Conservation (phyloP, 2,329 filamentous ascomycete species). For the Ceratocystis colombiana region DNA sequence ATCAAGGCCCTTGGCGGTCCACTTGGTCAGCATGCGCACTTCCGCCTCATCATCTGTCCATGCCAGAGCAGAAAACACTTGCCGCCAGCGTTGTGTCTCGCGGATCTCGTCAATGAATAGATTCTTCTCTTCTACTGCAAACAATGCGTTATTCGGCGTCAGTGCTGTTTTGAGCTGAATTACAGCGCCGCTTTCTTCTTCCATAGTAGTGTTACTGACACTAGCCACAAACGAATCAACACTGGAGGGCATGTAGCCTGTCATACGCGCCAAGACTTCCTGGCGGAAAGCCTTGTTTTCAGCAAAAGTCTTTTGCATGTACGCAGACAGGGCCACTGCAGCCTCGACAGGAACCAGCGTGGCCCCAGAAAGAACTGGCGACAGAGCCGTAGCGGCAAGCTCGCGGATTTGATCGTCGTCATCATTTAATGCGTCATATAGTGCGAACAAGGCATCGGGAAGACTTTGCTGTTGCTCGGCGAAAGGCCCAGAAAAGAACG, state of each 20-base stretch:
- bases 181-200: slow-evolving; percentile 40
- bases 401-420: slow-evolving; percentile 84
- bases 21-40: slow-evolving; percentile 33
- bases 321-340: slow-evolving; percentile 37
- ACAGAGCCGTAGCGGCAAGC: slow-evolving; percentile 45
- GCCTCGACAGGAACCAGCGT: slow-evolving; percentile 42
- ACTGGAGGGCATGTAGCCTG: slow-evolving; percentile 26
- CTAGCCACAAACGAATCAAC: slow-evolving; percentile 8
- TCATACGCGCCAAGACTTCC: slow-evolving; percentile 38
- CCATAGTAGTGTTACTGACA: slow-evolving; percentile 31
- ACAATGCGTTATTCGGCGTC: slow-evolving; percentile 57
- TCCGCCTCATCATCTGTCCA: slow-evolving; percentile 26
- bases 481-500: slow-evolving; percentile 36
- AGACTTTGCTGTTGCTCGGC: slow-evolving; percentile 31
- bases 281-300: slow-evolving; percentile 34
- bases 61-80: slow-evolving; percentile 36
- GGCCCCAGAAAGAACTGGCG: slow-evolving; percentile 37
- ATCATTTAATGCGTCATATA: slow-evolving; percentile 73
- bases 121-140: slow-evolving; percentile 85
- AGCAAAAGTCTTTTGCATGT: slow-evolving; percentile 35
- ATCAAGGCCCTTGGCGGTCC: slow-evolving; percentile 43
- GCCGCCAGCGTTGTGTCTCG: slow-evolving; percentile 61
- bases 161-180: slow-evolving; percentile 40
- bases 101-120: slow-evolving; percentile 77
- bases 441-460: slow-evolving; percentile 50